phyloP scores from a whole-genome alignment of 192 early-diverging fungal genomes.

The Helicostylum pulchrum region DNA sequence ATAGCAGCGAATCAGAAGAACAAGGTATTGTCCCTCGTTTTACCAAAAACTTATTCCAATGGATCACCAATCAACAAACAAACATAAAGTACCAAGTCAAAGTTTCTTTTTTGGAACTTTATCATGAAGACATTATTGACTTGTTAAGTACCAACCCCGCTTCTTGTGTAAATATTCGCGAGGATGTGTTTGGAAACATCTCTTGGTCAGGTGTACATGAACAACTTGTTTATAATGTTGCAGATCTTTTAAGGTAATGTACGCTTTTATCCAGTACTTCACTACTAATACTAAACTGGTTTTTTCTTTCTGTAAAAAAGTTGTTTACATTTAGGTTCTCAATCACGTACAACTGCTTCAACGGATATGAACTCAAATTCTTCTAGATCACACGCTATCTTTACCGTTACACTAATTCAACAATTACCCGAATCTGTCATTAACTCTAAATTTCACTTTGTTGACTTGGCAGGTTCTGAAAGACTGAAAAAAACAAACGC shows the following conservation, averaged over 20 bases:
- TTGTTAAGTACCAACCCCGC: constrained; percentile 59
- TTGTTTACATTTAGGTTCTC: constrained; percentile 52
- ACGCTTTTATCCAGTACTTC: neutral
- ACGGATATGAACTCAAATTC: constrained; percentile 98
- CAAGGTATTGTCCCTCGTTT: constrained; percentile 70
- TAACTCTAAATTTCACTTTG: constrained; percentile 90
- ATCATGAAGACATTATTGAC: constrained; percentile 94
- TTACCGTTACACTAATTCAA: constrained; percentile 86
- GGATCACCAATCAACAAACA: constrained; percentile 29
- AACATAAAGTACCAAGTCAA: constrained; percentile 39
- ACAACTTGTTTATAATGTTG: constrained; percentile 60
- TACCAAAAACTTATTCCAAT: constrained; percentile 54
- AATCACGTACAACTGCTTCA: constrained; percentile 71
- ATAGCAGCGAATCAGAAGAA: constrained; percentile 7
- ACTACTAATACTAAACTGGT: constrained; percentile 13
- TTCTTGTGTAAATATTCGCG: constrained; percentile 57
- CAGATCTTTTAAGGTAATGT: constrained; percentile 61
- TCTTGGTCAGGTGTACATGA: constrained; percentile 82
- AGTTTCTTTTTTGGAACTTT: constrained; percentile 94
- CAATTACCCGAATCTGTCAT: constrained; percentile 33
- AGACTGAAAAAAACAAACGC: constrained; percentile 87
- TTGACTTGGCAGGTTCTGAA: constrained; percentile 98
- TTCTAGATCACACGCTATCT: constrained; percentile 96
- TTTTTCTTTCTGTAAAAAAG: constrained; percentile 34
- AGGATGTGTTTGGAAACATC: constrained; percentile 85